phyloP scores from a whole-genome alignment of 2,329 filamentous ascomycete genomes.

The Ceratocystis diversiconidia region DNA sequence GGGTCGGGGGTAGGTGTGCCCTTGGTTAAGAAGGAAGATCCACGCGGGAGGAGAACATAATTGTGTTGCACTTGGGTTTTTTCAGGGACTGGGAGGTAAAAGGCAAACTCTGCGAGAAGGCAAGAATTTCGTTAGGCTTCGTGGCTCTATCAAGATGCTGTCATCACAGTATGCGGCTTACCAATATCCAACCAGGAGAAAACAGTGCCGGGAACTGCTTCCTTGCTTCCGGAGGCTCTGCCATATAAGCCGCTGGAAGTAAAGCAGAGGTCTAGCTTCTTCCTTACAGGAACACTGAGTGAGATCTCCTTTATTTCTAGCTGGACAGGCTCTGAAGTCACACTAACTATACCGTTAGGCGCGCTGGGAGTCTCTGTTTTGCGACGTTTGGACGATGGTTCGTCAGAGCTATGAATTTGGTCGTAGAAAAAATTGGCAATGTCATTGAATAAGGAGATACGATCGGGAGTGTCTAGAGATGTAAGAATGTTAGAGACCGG shows the following conservation, averaged over 20 bases:
- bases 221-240: slow-evolving; percentile 35
- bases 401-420: slow-evolving; percentile 28
- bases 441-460: slow-evolving; percentile 41
- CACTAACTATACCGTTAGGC: slow-evolving; percentile 23
- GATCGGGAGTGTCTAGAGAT: slow-evolving; percentile 34
- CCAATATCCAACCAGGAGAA: slow-evolving; percentile 50
- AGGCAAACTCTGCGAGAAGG: slow-evolving; percentile 38
- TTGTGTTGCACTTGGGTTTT: slow-evolving; percentile 52
- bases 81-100: slow-evolving; percentile 50
- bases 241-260: slow-evolving; percentile 46
- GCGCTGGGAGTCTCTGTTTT: slow-evolving; percentile 31
- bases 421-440: slow-evolving; percentile 39
- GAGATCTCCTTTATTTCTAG: slow-evolving; percentile 53
- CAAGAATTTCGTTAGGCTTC: slow-evolving; percentile 13
- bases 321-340: slow-evolving; percentile 34
- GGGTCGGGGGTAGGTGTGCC: slow-evolving; percentile 38
- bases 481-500: neutral
- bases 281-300: slow-evolving; percentile 51
- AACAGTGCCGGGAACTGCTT: slow-evolving; percentile 38
- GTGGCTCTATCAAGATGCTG: neutral
- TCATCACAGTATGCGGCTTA: slow-evolving; percentile 24
- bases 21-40: slow-evolving; percentile 38
- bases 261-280: slow-evolving; percentile 53
- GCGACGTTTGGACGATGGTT: slow-evolving; percentile 39
- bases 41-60: slow-evolving; percentile 47